Evolutionary conservation across 768 basidiomycete species (phyloP), one percentile per base, ranked within the genome.

Genomic region (Cystofilobasidium capitatum): DNA sequence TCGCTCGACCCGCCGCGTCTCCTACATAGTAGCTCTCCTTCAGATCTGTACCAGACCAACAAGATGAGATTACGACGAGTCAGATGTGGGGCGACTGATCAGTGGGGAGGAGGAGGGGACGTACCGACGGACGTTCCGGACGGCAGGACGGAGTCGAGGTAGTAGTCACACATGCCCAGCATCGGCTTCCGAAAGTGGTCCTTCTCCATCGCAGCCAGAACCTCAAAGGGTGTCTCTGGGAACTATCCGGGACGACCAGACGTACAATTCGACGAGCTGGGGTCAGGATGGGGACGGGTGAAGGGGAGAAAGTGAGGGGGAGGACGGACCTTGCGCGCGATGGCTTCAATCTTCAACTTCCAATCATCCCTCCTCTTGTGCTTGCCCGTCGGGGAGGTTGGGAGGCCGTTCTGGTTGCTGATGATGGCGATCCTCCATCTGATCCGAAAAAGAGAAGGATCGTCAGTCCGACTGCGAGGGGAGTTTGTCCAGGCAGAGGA

Each of bases 171-270:
- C 82, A 93, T 91, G 3, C 90, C 90, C 14, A 83, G 84, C 80
- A 89, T 86, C 4, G 92, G 92, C 76, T 96, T 96, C 20, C 92
- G 80, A 72, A 83, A 89, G 37, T 81, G 81, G 72, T 94, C 91
- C 70, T 81, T 84, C 7, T 81, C 83, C 1, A 82, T 84, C 0
- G 91, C 91, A 10, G 88, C 91, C 65, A 91, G 82, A 40, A 94
- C 71, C 51, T 83, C 84, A 72, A 96, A 87, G 0, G 91, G 89
- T 0, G 89, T 79, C 22, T 82, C 69, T 26, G 44, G 29, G 22
- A 69, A 36, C 68, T 69, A n/a, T n/a, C n/a, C n/a, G 45, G 31
- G 20, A 60, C 29, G 1, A 47, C 13, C 42, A n/a, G 58, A 22
- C 35, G 59, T 12, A 61, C 37, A 31, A 24, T 37, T 42, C 79